Evolutionary conservation across 768 basidiomycete species (phyloP).

Genomic region (Phylloporus rhodoxanthus): DNA sequence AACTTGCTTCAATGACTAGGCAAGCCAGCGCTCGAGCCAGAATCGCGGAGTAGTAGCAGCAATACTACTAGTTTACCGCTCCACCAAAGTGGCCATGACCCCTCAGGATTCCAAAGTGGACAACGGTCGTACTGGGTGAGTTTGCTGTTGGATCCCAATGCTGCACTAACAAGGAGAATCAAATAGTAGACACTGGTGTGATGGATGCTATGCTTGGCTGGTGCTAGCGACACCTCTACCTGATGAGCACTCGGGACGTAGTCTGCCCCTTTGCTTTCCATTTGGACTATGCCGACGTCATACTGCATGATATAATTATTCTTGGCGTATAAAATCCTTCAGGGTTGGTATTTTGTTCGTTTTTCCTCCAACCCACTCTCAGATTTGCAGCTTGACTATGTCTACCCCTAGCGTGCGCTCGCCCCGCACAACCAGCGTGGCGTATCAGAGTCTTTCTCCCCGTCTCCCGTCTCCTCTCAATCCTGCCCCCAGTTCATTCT

Average conservation of each 20-base stretch:
- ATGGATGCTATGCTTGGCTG: background rate
- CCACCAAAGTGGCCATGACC: no score
- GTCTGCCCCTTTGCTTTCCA: background rate
- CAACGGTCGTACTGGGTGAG: background rate
- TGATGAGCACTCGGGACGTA: background rate
- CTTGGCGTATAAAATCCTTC: constrained; percentile 10
- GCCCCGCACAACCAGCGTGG: constrained; percentile 8
- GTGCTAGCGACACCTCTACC: background rate
- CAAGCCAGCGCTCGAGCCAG: no score
- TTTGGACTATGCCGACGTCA: constrained; percentile 7
- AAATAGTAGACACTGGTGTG: background rate
- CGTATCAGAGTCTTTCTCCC: constrained; percentile 10
- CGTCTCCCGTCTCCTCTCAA: constrained; percentile 24
- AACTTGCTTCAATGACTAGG: no score
- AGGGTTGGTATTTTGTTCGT: constrained; percentile 5
- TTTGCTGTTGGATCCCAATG: background rate
- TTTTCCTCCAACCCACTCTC: background rate
- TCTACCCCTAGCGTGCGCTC: constrained; percentile 8
- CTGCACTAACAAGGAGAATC: background rate
- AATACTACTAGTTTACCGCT: no score
- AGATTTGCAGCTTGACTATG: background rate
- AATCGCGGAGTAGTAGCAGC: no score
- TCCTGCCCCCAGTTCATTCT: constrained; percentile 11
- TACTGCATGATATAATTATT: constrained; percentile 7
- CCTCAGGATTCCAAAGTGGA: no score